A percentile compares a stretch with the other conserved stretches of the same genome.
Evolutionary conservation across 2,329 filamentous ascomycete species (phyloP).

Genomic region (Tolypocladium endophyticum): DNA sequence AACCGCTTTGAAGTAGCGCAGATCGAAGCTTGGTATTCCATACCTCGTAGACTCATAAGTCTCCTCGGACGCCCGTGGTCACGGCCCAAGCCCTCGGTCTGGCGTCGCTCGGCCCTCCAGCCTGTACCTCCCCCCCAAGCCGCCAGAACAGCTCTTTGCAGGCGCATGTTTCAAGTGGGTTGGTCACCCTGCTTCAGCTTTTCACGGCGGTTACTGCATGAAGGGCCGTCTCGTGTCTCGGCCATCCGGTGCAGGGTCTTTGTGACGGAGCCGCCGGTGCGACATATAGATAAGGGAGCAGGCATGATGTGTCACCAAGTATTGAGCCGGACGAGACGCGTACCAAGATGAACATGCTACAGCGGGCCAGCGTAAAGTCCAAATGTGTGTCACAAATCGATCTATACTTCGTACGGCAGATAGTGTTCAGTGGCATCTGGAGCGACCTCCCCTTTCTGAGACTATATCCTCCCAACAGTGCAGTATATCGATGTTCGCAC

Average conservation of each 20-base stretch:
- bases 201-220: neutral
- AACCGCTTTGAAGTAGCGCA: neutral
- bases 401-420: neutral
- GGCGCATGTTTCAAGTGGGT: neutral
- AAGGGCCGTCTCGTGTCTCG: neutral
- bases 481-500: neutral
- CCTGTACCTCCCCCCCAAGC: neutral
- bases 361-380: neutral
- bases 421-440: neutral
- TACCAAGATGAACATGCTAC: neutral
- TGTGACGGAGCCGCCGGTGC: neutral
- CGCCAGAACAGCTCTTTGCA: neutral
- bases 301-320: too few species aligned
- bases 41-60: neutral
- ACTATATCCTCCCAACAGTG: neutral
- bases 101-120: neutral
- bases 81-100: neutral
- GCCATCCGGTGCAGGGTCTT: neutral
- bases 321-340: neutral
- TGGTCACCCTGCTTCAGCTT: neutral
- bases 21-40: neutral
- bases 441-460: neutral
- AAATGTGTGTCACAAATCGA: neutral
- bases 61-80: neutral
- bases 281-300: neutral